Conservation (phyloP, 306 rosid species). For the Astragalus glycyphyllos region DNA sequence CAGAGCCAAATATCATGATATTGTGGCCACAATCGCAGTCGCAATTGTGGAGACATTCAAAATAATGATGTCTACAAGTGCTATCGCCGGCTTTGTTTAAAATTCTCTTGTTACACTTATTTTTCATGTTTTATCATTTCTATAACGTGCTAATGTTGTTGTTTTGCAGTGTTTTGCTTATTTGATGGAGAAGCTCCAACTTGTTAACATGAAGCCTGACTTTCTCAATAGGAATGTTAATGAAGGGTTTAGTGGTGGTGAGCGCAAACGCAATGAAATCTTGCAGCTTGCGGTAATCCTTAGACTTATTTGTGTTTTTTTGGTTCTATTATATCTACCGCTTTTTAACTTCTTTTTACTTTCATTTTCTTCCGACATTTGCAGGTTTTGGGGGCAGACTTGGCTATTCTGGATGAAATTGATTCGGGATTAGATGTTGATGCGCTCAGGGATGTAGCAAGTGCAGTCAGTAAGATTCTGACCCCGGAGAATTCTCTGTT, state of each 20-base stretch:
- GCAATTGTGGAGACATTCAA: background rate
- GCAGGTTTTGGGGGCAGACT: constrained; percentile 95
- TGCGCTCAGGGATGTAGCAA: constrained; percentile 92
- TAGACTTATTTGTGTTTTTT: background rate
- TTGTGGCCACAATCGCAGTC: background rate
- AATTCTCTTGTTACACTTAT: background rate
- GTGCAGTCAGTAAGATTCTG: constrained; percentile 76
- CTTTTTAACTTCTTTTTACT: background rate
- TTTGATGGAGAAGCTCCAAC: constrained; percentile 76
- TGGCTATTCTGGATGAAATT: constrained; percentile 91
- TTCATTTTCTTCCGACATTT: constrained; percentile 1
- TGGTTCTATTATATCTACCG: background rate
- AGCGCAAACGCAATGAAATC: constrained; percentile 89
- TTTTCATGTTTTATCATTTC: background rate
- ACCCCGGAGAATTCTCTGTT: constrained; percentile 74
- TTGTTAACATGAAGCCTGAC: constrained; percentile 91
- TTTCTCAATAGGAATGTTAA: constrained; percentile 94
- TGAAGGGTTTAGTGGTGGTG: constrained; percentile 98
- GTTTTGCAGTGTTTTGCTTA: constrained; percentile 76
- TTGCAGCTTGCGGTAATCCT: constrained; percentile 73
- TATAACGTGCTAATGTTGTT: constrained; percentile 21
- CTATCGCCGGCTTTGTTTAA: background rate
- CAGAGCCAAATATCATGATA: background rate
- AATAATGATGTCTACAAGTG: background rate
- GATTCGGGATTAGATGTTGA: constrained; percentile 98